Percentiles rank a stretch among this genome's conserved stretches.
Conservation (phyloP, 2,329 filamentous ascomycete genomes). For the Paracorniculantispora psalliotae region DNA sequence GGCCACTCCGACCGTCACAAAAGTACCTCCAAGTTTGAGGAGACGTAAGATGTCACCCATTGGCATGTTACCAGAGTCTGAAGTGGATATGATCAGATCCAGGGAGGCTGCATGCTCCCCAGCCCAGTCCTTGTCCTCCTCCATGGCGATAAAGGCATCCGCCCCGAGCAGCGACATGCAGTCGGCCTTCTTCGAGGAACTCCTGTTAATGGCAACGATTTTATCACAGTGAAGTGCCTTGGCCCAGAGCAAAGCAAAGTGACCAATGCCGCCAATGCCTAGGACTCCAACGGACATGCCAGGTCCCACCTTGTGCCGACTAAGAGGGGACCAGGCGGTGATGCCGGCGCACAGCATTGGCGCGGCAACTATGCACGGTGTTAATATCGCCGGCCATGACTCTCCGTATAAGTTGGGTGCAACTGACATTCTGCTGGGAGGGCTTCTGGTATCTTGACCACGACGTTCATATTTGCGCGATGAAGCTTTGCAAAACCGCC, state of each 20-base stretch:
- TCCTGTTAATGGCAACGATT: constrained; percentile 55
- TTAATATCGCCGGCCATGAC: too few species aligned
- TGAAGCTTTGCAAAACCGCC: too few species aligned
- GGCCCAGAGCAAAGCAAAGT: constrained; percentile 64
- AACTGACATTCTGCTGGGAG: too few species aligned
- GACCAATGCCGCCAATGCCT: constrained; percentile 62
- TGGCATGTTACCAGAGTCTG: constrained; percentile 50
- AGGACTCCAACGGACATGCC: constrained; percentile 63
- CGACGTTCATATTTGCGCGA: too few species aligned
- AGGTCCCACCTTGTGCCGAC: constrained; percentile 57
- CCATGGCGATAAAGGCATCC: constrained; percentile 40
- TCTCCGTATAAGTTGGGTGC: too few species aligned
- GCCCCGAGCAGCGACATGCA: constrained; percentile 53
- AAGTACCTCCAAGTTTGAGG: constrained; percentile 17
- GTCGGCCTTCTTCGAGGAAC: constrained; percentile 47
- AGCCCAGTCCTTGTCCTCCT: constrained; percentile 48
- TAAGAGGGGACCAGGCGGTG: constrained; percentile 60
- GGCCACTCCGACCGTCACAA: constrained; percentile 30
- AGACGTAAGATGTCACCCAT: constrained; percentile 45
- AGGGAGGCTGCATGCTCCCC: constrained; percentile 46
- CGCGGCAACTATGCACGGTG: constrained; percentile 35
- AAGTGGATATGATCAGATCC: constrained; percentile 56
- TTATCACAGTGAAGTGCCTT: constrained; percentile 59
- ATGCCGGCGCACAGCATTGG: constrained; percentile 69
- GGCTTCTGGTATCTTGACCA: too few species aligned